Evolutionary conservation across 306 rosid genomes (phyloP).

Genomic region (Vigna nakashimae): DNA sequence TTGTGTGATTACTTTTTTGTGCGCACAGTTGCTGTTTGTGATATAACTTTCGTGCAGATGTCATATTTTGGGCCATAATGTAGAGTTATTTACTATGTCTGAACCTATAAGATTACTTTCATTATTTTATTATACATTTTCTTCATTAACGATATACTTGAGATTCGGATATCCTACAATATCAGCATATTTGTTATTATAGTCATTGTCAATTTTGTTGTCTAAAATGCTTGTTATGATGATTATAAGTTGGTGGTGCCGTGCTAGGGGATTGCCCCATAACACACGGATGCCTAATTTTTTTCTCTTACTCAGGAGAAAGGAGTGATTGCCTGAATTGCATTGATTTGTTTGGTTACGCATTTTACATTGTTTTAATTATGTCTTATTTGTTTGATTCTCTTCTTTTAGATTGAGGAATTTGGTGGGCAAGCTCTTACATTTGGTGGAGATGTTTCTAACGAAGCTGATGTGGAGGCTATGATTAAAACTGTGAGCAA

Average conservation of each 20-base stretch:
- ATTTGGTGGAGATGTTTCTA: conserved; percentile 92
- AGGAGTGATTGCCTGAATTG: conserved; percentile 18
- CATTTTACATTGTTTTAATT: not conserved
- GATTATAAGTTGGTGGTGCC: conserved; percentile 17
- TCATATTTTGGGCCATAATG: not conserved
- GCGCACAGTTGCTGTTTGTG: not conserved
- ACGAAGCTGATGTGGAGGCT: conserved; percentile 83
- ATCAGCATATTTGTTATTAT: not conserved
- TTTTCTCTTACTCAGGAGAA: not conserved
- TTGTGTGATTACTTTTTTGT: conserved; percentile 4
- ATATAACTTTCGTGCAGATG: conserved; percentile 22
- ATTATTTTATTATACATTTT: not conserved
- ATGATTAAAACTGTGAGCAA: conserved; percentile 87
- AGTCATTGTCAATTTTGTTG: not conserved
- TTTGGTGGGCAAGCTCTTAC: conserved; percentile 86
- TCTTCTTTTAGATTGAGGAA: conserved; percentile 72
- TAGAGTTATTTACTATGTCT: not conserved
- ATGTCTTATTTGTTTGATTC: conserved; percentile 30
- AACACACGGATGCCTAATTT: not conserved
- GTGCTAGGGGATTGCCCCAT: conserved; percentile 20
- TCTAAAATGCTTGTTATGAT: conserved; percentile 25
- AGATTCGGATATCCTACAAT: conserved; percentile 6
- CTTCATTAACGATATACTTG: conserved; percentile 2
- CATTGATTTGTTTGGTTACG: conserved; percentile 18
- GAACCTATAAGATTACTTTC: conserved; percentile 5